These are phyloP conservation scores for Pyricularia grisea DNA, from an alignment of 2,329 filamentous ascomycete genomes.

Conservation along the genomic window DNA sequence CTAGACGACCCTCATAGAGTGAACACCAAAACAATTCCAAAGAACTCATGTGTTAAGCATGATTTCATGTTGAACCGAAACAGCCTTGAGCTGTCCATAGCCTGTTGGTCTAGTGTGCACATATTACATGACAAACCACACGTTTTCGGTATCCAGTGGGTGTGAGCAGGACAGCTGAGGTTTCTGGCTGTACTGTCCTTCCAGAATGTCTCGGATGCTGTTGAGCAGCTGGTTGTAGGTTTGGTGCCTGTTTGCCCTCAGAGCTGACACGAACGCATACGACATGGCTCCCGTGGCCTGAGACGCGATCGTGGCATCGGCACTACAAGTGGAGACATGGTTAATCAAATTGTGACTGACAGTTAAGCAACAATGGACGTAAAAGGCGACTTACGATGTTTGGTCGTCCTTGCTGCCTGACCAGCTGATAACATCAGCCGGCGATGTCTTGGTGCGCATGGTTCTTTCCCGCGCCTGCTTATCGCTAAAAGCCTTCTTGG, in stretches of 20 bases:
- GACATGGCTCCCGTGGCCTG: slow-evolving; percentile 97
- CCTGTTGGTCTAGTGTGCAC: not conserved
- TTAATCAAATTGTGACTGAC: not conserved
- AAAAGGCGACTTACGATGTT: slow-evolving; percentile 58
- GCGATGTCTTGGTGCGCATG: slow-evolving; percentile 80
- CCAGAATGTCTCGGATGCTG: slow-evolving; percentile 83
- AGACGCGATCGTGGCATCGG: slow-evolving; percentile 79
- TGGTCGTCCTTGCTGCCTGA: slow-evolving; percentile 93
- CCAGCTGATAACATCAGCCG: slow-evolving; percentile 97
- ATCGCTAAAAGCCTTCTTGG: slow-evolving; percentile 79
- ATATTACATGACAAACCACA: slow-evolving; percentile 1
- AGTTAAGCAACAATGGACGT: slow-evolving; percentile 6
- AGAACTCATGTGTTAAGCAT: not conserved
- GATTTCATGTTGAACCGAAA: not conserved
- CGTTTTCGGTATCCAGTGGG: slow-evolving; percentile 62
- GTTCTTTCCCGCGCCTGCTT: slow-evolving; percentile 67
- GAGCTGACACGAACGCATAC: slow-evolving; percentile 85
- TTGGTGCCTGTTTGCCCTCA: slow-evolving; percentile 90
- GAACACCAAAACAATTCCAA: not conserved
- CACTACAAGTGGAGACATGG: slow-evolving; percentile 36
- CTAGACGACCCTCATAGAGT: not conserved
- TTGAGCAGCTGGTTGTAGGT: slow-evolving; percentile 94
- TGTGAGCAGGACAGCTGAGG: slow-evolving; percentile 95
- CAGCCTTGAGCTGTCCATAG: not conserved
- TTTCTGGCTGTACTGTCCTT: slow-evolving; percentile 84